Base-by-base conservation (phyloP, 768 basidiomycete species). In the Boletus reticuloceps region DNA sequence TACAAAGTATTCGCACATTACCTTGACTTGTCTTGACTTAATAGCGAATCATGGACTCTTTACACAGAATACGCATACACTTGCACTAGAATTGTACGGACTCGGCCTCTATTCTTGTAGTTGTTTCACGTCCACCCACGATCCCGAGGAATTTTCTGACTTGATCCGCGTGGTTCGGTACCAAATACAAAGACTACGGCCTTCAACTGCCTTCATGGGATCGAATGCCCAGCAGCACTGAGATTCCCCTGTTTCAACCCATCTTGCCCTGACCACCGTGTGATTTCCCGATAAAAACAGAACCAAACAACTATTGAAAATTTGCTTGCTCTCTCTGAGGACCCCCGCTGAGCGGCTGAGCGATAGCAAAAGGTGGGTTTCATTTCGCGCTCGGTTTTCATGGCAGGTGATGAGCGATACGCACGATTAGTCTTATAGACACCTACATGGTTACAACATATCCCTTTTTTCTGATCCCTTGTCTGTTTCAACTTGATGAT, bases 391-490 rank as follows among this genome's bases (percentile, higher is more conserved):
- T 13, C 14, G 34, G 11, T 36, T 48, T 36, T 43, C 34, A 20
- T 34, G 54, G 58, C 57, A 53, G 16, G 50, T 74, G 74, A 80
- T 85, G 86, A 84, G 80, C 79, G 82, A 74, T 72, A 72, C 73
- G 80, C 79, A 68, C 87, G 93, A 94, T 95, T 95, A 94, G 91
- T 95, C 91, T 92, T 92, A 72, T 86, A 91, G 91, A 91, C 86
- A 64, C 58, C 59, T 58, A 69, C 74, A 82, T 90, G 89, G 88
- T 91, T 90, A 83, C 47, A 75, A 83, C 67, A 47, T 41, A 59
- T 42, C 47, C 50, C 19, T 44, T 51, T 47, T 32, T 49, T 54
- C 68, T 72, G 68, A 72, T 3, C 47, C 55, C 43, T 59, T 29
- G 3, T 8, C 2, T 42, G 36, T 16, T 48, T 52, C 45, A n/a